Conservation (phyloP, 177 flowering plant species). For the Telopea speciosissima region DNA sequence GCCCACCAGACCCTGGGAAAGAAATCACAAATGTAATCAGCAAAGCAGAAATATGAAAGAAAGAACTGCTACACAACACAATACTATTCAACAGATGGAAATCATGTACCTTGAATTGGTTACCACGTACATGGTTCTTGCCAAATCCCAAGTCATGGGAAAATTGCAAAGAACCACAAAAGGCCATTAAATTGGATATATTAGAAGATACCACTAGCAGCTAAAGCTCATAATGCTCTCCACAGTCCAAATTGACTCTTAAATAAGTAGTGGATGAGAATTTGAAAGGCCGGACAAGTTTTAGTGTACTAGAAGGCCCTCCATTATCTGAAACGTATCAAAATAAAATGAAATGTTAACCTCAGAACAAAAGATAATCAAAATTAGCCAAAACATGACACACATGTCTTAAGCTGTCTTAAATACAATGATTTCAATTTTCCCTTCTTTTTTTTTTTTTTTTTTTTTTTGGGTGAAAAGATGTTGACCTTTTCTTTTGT, state of each 20-base stretch:
- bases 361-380: neutral
- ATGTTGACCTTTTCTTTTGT: no score
- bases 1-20: constrained; percentile 28
- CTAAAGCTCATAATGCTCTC: constrained; percentile 14
- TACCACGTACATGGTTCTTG: constrained; percentile 17
- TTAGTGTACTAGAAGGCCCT: neutral
- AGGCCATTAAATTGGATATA: constrained; percentile 30
- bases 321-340: neutral
- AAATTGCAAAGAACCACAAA: constrained; percentile 49
- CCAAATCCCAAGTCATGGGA: constrained; percentile 41
- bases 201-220: constrained; percentile 5
- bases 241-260: neutral
- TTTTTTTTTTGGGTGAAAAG: no score
- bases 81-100: neutral
- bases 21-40: constrained; percentile 6
- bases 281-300: neutral
- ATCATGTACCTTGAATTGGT: constrained; percentile 29
- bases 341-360: neutral
- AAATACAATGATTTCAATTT: neutral
- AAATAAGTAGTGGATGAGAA: neutral
- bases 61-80: neutral
- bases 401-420: neutral
- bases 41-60: neutral
- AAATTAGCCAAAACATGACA: neutral
- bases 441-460: no score